A percentile compares a stretch with the other conserved stretches of the same genome.
These are phyloP conservation scores for Agaricales sp. DNA, from an alignment of 1,284 basidiomycete species.

Conservation along the genomic window DNA sequence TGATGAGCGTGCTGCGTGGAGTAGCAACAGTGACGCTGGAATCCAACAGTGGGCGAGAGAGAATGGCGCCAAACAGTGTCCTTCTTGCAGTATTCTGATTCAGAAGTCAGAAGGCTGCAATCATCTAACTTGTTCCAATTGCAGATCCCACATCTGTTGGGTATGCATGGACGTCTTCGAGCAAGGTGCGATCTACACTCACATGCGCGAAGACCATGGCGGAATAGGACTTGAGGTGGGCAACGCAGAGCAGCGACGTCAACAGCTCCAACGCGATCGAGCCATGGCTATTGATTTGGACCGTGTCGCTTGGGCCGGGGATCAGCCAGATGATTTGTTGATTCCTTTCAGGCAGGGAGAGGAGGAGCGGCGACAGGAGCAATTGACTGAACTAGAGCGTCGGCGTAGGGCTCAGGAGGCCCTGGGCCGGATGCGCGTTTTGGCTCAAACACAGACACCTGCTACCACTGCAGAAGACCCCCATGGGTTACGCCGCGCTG, in stretches of 20 bases:
- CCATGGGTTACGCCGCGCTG: no score
- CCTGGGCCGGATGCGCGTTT: neutral
- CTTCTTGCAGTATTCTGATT: conserved; percentile 53
- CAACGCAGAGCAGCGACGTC: neutral
- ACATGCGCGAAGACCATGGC: conserved; percentile 1
- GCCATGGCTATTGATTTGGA: neutral
- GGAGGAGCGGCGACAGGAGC: neutral
- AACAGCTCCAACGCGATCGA: neutral
- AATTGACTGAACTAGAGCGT: neutral
- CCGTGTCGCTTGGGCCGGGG: no score
- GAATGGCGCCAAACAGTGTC: conserved; percentile 61
- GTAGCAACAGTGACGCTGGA: conserved; percentile 20
- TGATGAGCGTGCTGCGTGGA: conserved; percentile 41
- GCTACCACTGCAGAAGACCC: no score
- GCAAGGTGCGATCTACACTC: neutral
- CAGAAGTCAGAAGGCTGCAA: conserved; percentile 66
- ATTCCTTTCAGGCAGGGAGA: no score
- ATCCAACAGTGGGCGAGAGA: conserved; percentile 48
- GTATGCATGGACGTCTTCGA: conserved; percentile 49
- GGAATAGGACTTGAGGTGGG: neutral
- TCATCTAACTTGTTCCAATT: conserved; percentile 62
- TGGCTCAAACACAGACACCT: neutral
- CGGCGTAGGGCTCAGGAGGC: neutral
- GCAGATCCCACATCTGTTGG: conserved; percentile 70
- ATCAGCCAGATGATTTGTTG: no score